Base-by-base conservation (phyloP, 176 grass and related monocot genomes). In the Olyra latifolia region DNA sequence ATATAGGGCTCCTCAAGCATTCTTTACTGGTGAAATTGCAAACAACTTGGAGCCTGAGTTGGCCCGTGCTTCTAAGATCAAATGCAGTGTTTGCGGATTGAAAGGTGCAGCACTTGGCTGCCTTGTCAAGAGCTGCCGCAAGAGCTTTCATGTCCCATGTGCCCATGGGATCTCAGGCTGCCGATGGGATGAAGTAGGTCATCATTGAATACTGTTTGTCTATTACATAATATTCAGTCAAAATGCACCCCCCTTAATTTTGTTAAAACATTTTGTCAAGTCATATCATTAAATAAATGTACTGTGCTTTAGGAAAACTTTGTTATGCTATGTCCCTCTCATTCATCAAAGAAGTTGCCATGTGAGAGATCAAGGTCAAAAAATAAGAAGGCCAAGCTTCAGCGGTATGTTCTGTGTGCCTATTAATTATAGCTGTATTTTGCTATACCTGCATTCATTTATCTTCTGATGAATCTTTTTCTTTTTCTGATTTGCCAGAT, bases 41-140 rank as follows among this genome's bases (percentile, higher is more conserved):
- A 91, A 93, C 71, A 93, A 93, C 63, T 72, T 99, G 63, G 92
- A 95, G 72, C 79, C 84, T 56, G 92, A 95, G 78, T 78, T 99
- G 72, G 84, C 62, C 38, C 88, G 96, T 63, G 82, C 96, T 35
- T 94, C 88, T 29, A 99, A 99, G 80, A 99, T 99, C 68, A 99
- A 99, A 72, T 99, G 96, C 43, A 88, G 82, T 76, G 83, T 88
- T 76, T 99, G 92, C 63, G 90, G 88, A 35, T 76, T 99, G 52
- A 99, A 99, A 84, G 96, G 96, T 39, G 96, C 96, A 72, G 96
- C 96, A 66, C 90, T 99, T 62, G 92, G 96, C 16, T 99, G 92
- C 69, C 94, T 93, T 88, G 80, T 88, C 41, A 95, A 86, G 84
- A 95, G 92, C 76, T 99, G 96, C 85, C 87, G 90, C 46, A 91